Base-by-base conservation (phyloP, 164 flowering plant genomes). In the Piper betle region DNA sequence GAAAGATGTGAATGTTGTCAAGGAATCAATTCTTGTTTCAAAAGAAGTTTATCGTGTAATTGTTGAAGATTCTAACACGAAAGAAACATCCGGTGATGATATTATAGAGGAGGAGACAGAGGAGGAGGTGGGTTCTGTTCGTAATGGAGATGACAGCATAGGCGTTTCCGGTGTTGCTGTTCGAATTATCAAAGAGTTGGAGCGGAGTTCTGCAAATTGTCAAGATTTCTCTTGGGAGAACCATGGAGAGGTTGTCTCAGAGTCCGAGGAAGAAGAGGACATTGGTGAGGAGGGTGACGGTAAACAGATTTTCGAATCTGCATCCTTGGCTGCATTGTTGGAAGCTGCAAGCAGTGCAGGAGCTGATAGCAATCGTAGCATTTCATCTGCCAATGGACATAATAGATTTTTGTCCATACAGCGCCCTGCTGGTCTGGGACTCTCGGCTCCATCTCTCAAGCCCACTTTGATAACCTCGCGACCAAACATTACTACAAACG, bases 381-480 rank as follows among this genome's bases (percentile, higher is more conserved):
- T 84, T 56, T 75, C 87, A 15, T 74, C 96, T 46, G 71, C 78
- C 54, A 95, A 89, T 67, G 93, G 87, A 37, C 77, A 96, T 4
- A 48, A 50, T 56, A 75, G 81, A 76, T 80, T 92, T 65, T 89
- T 92, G 80, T 80, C 93, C 42, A 76, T 82, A 17, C 95, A 88
- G 68, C 88, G 86, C 16, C 98, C 98, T 52, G 98, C 92, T 55
- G 98, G 98, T 48, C 71, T 91, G 75, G 96, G 96, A 39, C 77
- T 92, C 53, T 82, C 92, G 16, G 73, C 77, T 33, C 77, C 78
- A 38, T 69, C 94, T 46, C 62, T 80, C 41, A 83, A 79, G 61
- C 84, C 89, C 57, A 79, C 84, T 62, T 53, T 91, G 15, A 76
- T 82, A 39, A 60, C 84, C 39, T 78, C 61, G 60, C 85, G 77